phyloP scores from a whole-genome alignment of 805 yeast species.

The Starmerella tilneyi region DNA sequence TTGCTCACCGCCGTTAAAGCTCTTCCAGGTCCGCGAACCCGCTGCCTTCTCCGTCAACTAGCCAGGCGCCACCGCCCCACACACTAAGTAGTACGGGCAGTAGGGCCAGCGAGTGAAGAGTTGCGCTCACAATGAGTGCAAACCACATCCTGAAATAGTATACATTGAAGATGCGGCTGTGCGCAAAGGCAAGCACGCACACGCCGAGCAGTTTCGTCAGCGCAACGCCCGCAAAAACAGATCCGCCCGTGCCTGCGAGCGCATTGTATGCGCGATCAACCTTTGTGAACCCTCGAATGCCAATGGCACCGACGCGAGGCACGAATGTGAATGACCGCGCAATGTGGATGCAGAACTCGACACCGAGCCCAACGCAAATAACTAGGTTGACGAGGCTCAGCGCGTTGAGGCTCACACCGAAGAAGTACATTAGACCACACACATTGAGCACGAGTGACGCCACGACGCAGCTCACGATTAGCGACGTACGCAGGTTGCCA shows the following conservation, averaged over 20 bases:
- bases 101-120: conserved; percentile 65
- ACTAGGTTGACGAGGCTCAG: conserved; percentile 79
- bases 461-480: conserved; percentile 49
- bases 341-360: conserved; percentile 85
- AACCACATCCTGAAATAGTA: conserved; percentile 96
- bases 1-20: conserved; percentile 6
- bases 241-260: conserved; percentile 69
- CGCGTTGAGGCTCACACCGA: conserved; percentile 74
- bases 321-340: conserved; percentile 61
- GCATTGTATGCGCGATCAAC: conserved; percentile 44
- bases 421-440: conserved; percentile 67
- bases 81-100: conserved; percentile 63
- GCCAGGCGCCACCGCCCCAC: conserved; percentile 52
- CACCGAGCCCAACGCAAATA: conserved; percentile 88
- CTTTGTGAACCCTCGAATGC: conserved; percentile 27
- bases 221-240: conserved; percentile 85
- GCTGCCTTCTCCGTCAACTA: conserved; percentile 31
- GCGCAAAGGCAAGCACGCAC: conserved; percentile 71
- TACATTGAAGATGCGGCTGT: conserved; percentile 77
- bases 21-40: conserved; percentile 25
- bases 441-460: conserved; percentile 56
- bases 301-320: conserved; percentile 31
- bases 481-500: conserved; percentile 56
- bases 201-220: conserved; percentile 85
- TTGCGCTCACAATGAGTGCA: conserved; percentile 62